Evolutionary conservation across 2,329 filamentous ascomycete genomes (phyloP), one percentile per base, ranked within the genome.

Genomic region (Fusarium incarnatum): DNA sequence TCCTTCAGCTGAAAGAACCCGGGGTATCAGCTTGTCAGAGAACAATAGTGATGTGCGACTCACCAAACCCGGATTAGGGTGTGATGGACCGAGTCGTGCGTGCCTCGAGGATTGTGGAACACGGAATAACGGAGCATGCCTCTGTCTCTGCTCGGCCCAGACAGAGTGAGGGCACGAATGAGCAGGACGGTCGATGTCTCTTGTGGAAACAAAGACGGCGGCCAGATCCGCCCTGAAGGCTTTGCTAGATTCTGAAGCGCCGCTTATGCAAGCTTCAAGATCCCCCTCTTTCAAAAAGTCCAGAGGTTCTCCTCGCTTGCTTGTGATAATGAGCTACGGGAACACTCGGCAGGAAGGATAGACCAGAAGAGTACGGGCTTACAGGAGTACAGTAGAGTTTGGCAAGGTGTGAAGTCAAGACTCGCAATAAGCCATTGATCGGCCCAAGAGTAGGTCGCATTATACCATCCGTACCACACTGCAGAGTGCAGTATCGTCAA

Each of bases 211-310:
- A 62, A 18, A 67, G 68, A 73, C 52, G 57, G 66, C 59, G 64
- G 63, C 66, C 66, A 60, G 66, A 67, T 67, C 63, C 69, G 65
- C 61, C 57, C 56, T 60, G 59, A 32, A 67, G 59, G 62, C 66
- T 66, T 50, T 71, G 47, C 73, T 72, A 64, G 59, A 71, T 69
- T 67, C 53, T 74, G 67, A 60, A 76, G 67, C 64, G 18, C 54
- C 76, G 77, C 77, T 78, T 77, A 74, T 77, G 75, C 74, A 73
- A 70, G 65, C 71, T 71, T 70, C 61, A 40, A 45, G 49, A 23
- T 49, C 16, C 46, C 52, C 69, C 66, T 47, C 55, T 42, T 52
- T 54, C 32, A 48, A 45, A 37, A 42, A 37, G 25, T 55, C 45
- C 54, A 52, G 34, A 30, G 23, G 49, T 42, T 56, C 53, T 52